A percentile compares a stretch with the other conserved stretches of the same genome.
Evolutionary conservation across 805 yeast genomes (phyloP).

Genomic region (Pichia occidentalis): DNA sequence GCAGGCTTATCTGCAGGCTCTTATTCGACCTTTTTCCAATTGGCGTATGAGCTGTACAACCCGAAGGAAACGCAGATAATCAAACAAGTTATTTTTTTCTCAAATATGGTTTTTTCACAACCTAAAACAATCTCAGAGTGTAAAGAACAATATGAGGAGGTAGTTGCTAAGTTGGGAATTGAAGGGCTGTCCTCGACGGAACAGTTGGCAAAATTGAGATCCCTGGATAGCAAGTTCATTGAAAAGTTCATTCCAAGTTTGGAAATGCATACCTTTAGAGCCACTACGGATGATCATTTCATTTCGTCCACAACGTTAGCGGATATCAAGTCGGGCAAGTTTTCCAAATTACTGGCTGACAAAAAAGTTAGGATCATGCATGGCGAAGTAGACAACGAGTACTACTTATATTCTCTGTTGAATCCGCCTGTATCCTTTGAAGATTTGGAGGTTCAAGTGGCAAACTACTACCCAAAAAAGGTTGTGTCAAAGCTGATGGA

Average conservation of each 20-base stretch:
- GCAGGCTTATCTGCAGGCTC: constrained; percentile 46
- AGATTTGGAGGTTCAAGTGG: constrained; percentile 28
- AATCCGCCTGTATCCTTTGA: constrained; percentile 23
- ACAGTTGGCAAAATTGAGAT: constrained; percentile 11
- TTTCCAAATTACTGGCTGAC: constrained; percentile 6
- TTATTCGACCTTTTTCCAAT: constrained; percentile 35
- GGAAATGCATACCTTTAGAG: constrained; percentile 29
- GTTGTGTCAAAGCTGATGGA: constrained; percentile 22
- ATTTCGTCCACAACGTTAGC: constrained; percentile 26
- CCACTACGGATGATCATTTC: constrained; percentile 35
- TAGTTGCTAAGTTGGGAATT: constrained; percentile 23
- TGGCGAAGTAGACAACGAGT: constrained; percentile 16
- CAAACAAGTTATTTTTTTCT: constrained; percentile 30
- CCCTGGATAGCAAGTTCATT: constrained; percentile 15
- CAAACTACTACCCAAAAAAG: constrained; percentile 33
- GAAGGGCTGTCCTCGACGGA: constrained; percentile 10
- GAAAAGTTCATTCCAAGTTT: constrained; percentile 21
- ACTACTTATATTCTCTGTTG: constrained; percentile 9
- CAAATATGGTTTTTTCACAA: constrained; percentile 34
- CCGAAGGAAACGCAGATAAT: constrained; percentile 35
- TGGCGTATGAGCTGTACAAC: constrained; percentile 37
- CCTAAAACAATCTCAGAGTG: constrained; percentile 34
- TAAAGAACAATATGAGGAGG: constrained; percentile 33
- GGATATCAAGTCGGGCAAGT: constrained; percentile 29
- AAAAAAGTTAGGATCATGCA: constrained; percentile 11